These are phyloP conservation scores for Penicillium sp. DNA, from an alignment of 2,329 filamentous ascomycete species.

Conservation along the genomic window DNA sequence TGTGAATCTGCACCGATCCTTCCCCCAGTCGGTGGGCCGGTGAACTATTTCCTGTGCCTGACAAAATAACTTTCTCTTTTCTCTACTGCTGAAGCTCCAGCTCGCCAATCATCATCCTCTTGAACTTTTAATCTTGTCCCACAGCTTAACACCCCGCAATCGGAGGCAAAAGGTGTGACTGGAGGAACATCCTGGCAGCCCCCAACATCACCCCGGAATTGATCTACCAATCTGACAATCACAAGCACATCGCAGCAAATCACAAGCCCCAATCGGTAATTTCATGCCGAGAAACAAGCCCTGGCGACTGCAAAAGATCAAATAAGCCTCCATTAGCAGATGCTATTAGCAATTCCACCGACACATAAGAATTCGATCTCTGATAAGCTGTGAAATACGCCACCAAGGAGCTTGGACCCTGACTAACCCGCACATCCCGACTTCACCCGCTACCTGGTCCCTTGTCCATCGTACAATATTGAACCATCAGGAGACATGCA, in stretches of 20 bases:
- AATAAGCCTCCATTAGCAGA: neutral
- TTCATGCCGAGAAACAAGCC: neutral
- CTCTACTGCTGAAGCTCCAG: neutral
- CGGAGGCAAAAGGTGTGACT: neutral
- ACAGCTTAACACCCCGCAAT: conserved; percentile 8
- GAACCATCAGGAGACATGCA: conserved; percentile 48
- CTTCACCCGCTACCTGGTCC: conserved; percentile 15
- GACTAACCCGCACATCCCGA: conserved; percentile 20
- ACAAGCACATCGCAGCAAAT: neutral
- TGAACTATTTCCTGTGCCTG: neutral
- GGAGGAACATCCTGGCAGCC: neutral
- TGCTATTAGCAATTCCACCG: conserved; percentile 14
- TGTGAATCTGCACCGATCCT: conserved; percentile 20
- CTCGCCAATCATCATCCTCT: conserved; percentile 1
- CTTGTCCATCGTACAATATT: too few relatives aligned
- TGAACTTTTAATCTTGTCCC: neutral
- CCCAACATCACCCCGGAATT: neutral
- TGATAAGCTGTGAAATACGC: conserved; percentile 11
- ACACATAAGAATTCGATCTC: conserved; percentile 14
- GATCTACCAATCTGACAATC: neutral
- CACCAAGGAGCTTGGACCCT: conserved; percentile 24
- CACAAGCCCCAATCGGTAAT: neutral
- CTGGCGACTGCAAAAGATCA: neutral
- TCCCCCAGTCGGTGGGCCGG: conserved; percentile 8
- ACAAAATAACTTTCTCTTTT: neutral